phyloP scores from a whole-genome alignment of 176 grass and related monocot genomes.

The Oryza glaberrima region DNA sequence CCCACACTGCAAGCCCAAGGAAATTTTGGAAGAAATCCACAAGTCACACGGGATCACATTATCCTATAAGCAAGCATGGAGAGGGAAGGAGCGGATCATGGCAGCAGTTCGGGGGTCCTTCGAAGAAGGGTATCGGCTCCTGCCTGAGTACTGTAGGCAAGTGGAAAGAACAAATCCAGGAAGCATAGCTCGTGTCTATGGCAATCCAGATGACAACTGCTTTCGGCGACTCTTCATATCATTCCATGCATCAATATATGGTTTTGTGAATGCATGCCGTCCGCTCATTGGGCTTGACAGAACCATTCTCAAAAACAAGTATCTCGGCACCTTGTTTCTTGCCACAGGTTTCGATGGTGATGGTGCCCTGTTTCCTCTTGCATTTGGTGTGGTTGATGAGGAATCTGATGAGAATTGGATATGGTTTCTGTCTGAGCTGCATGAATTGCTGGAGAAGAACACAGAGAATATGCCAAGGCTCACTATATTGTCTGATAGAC shows the following conservation, averaged over 20 bases:
- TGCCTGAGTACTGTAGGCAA: constrained; percentile 87
- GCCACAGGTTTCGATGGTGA: constrained; percentile 95
- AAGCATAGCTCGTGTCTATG: constrained; percentile 82
- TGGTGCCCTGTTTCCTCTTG: constrained; percentile 89
- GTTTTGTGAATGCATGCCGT: constrained; percentile 93
- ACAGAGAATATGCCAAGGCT: constrained; percentile 98
- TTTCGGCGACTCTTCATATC: constrained; percentile 88
- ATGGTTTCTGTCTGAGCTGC: constrained; percentile 95
- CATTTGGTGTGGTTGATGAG: constrained; percentile 96
- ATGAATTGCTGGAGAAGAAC: constrained; percentile 85
- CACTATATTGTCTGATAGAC: constrained; percentile 86
- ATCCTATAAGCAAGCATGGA: constrained; percentile 98
- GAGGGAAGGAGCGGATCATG: constrained; percentile 98
- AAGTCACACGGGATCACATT: constrained; percentile 93
- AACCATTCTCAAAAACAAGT: constrained; percentile 87
- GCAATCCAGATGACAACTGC: constrained; percentile 76
- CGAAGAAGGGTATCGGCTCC: constrained; percentile 89
- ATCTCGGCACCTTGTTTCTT: constrained; percentile 91
- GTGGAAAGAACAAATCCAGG: constrained; percentile 88
- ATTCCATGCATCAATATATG: constrained; percentile 91
- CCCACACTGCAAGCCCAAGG: constrained; percentile 96
- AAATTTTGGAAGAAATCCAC: constrained; percentile 98
- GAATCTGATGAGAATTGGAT: constrained; percentile 96
- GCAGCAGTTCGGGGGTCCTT: constrained; percentile 90
- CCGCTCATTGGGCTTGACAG: constrained; percentile 92